phyloP scores from a whole-genome alignment of 73 alveolate genomes.

The Uronychia setigera region DNA sequence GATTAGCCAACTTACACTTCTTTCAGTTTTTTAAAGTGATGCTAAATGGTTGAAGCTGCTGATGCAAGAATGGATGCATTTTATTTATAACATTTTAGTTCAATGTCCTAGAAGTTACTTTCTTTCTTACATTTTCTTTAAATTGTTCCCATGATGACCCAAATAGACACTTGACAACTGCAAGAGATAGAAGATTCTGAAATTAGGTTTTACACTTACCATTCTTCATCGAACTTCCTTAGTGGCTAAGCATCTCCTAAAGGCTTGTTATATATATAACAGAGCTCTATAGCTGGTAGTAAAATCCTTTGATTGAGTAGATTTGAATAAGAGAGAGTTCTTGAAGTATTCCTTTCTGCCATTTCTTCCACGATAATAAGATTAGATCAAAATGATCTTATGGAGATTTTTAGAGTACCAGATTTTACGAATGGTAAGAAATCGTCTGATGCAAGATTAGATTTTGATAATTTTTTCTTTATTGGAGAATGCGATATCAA shows the following conservation, averaged over 20 bases:
- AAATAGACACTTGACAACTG: too few relatives aligned
- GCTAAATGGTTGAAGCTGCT: not conserved
- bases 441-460: not conserved
- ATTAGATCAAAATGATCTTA: not conserved
- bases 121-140: not conserved
- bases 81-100: too few relatives aligned
- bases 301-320: not conserved
- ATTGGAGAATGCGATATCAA: not conserved
- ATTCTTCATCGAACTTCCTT: not conserved
- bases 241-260: not conserved
- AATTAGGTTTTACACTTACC: not conserved
- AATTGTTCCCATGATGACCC: not conserved
- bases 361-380: not conserved
- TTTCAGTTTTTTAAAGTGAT: not conserved
- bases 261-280: not conserved
- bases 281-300: not conserved
- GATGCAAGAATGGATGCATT: not conserved
- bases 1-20: not conserved
- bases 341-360: not conserved
- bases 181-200: not conserved
- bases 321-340: too few relatives aligned
- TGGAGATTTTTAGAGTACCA: not conserved
- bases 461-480: too few relatives aligned
- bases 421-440: not conserved
- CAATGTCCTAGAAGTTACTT: not conserved